Percentiles rank a stretch among this genome's conserved stretches.
phyloP scores from a whole-genome alignment of 2,329 filamentous ascomycete species.

The Neopestalotiopsis sp. region DNA sequence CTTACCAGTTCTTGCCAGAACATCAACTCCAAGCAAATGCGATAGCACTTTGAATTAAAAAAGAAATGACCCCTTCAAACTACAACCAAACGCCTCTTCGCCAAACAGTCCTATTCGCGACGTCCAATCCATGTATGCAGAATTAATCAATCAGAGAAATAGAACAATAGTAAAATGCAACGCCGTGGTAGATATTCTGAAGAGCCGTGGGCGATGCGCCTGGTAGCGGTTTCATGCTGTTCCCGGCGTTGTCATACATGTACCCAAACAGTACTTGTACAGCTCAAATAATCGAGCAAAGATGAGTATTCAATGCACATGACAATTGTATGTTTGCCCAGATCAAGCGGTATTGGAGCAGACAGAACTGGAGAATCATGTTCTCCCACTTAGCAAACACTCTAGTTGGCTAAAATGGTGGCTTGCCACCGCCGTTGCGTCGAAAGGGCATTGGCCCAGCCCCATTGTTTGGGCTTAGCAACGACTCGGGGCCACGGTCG shows the following conservation, averaged over 20 bases:
- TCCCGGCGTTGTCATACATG: neutral
- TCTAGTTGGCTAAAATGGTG: constrained; percentile 35
- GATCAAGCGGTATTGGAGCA: neutral
- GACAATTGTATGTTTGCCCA: neutral
- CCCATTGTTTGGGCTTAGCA: constrained; percentile 35
- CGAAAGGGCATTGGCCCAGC: constrained; percentile 27
- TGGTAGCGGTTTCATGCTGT: neutral
- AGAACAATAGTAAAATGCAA: neutral
- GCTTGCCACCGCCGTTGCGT: constrained; percentile 36
- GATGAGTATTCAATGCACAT: neutral
- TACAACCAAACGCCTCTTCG: constrained; percentile 5
- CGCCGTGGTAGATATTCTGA: neutral
- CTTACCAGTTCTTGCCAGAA: constrained; percentile 9
- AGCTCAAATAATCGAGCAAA: neutral
- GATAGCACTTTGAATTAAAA: neutral
- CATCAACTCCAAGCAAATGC: constrained; percentile 11
- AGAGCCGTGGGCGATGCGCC: neutral
- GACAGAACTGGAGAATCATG: neutral
- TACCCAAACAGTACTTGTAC: neutral
- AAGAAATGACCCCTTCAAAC: neutral
- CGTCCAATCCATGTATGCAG: neutral
- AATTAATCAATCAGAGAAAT: neutral
- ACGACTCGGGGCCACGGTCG: constrained; percentile 32
- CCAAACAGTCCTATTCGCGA: neutral
- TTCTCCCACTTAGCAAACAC: neutral